Evolutionary conservation across 2,329 filamentous ascomycete species (phyloP), one percentile per base, ranked within the genome.

Genomic region (Colletotrichum salicis): DNA sequence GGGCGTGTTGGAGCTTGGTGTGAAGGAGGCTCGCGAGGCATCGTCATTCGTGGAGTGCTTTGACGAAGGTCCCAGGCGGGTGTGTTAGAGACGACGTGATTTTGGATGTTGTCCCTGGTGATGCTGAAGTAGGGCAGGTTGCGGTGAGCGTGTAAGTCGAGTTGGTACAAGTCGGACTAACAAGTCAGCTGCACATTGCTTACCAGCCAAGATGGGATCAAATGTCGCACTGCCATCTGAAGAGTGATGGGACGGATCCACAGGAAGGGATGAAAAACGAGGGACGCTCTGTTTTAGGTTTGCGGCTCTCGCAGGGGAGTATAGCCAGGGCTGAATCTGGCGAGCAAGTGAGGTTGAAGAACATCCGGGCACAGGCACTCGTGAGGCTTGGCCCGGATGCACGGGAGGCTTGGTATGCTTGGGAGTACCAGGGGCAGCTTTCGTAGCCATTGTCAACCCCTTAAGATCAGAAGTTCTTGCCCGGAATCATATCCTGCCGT

Each of bases 221-320:
- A 4, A 55, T 37, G 54, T 68, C 41, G 37, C 4, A 33, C 31
- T 59, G 68, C 68, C 68, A 63, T 71, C 71, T 54, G 58, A 58
- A 64, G 37, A 64, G 56, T 24, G 41, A 70, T 41, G 60, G 59
- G 48, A 70, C 48, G 66, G 48, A 41, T 65, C 70, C 19, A 33
- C 37, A 24, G 41, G 66, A 72, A 64, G 67, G 66, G 60, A 62
- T 60, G 54, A 61, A 55, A 67, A 29, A 51, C 61, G 27, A 41
- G 59, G 64, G 55, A 31, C 19, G 57, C 59, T 69, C 64, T 69
- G 71, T 72, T 68, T 72, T 72, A 56, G 60, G 29, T 62, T 71
- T 72, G 71, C 64, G 71, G 69, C 71, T 72, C 71, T 62, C 51
- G 64, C 69, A 73, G 64, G 69, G 55, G 55, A 57, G 41, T 70